phyloP scores from a whole-genome alignment of 139 green algal genomes.

The Gonium pectorale region DNA sequence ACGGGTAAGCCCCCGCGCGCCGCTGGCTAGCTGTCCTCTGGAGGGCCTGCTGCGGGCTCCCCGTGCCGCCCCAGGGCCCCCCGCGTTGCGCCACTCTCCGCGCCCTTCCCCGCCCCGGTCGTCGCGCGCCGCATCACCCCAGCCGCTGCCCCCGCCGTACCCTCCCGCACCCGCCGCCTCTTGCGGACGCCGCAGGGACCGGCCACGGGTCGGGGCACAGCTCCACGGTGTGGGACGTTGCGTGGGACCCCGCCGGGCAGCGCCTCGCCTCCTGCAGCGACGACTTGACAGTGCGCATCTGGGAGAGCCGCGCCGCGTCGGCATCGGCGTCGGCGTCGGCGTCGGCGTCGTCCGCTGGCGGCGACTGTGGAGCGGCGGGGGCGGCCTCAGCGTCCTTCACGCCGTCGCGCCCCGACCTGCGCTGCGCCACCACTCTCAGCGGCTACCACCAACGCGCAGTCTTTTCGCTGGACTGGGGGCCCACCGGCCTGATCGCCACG shows the following conservation, averaged over 20 bases:
- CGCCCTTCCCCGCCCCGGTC: too few species aligned
- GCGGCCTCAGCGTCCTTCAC: neutral
- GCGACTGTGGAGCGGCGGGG: slow-evolving; percentile 15
- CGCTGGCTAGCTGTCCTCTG: too few species aligned
- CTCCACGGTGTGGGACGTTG: slow-evolving; percentile 66
- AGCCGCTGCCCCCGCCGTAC: neutral
- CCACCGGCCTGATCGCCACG: slow-evolving; percentile 70
- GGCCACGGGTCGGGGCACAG: neutral
- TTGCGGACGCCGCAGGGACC: neutral
- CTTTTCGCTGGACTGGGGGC: slow-evolving; percentile 84
- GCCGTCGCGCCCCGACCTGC: slow-evolving; percentile 21
- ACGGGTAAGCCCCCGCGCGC: too few species aligned
- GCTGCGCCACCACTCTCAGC: slow-evolving; percentile 62
- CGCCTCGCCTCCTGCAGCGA: slow-evolving; percentile 89
- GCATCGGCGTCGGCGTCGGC: neutral
- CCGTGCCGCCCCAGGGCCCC: too few species aligned
- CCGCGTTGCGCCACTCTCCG: too few species aligned
- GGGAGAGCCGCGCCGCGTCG: slow-evolving; percentile 18
- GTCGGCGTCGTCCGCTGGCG: neutral
- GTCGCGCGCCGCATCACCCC: too few species aligned
- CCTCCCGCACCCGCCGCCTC: neutral
- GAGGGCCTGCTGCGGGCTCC: too few species aligned
- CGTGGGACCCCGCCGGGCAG: slow-evolving; percentile 74
- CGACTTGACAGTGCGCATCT: slow-evolving; percentile 85
- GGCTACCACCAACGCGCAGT: slow-evolving; percentile 85